Evolutionary conservation across 139 green algal species (phyloP).

Genomic region (Helicosporidium sp.): DNA sequence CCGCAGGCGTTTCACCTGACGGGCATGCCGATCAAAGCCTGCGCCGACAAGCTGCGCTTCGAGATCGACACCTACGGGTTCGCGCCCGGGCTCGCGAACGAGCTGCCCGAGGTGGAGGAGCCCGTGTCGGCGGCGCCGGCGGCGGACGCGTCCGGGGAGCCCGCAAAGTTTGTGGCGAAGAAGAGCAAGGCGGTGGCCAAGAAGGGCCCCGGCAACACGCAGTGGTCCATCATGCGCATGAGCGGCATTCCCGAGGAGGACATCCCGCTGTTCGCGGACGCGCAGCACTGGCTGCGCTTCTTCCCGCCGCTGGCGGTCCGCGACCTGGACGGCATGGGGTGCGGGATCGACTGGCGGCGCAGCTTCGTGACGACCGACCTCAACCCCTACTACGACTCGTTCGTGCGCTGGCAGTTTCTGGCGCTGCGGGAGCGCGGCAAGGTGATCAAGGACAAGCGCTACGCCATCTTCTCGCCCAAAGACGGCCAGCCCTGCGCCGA

Average conservation of each 20-base stretch:
- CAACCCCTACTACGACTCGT: conserved; percentile 96
- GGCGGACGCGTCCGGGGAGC: conserved; percentile 23
- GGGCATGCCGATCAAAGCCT: conserved; percentile 99
- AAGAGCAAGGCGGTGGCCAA: conserved; percentile 81
- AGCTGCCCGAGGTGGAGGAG: conserved; percentile 7
- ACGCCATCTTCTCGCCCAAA: conserved; percentile 79
- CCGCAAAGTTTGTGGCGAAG: conserved; percentile 78
- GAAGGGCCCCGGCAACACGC: conserved; percentile 44
- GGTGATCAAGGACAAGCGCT: conserved; percentile 89
- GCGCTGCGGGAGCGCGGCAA: conserved; percentile 53
- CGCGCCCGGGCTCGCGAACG: conserved; percentile 53
- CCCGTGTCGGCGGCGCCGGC: conserved; percentile 7
- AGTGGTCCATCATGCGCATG: conserved; percentile 85
- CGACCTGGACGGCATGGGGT: conserved; percentile 82
- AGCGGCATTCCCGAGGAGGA: conserved; percentile 69
- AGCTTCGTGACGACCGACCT: conserved; percentile 95
- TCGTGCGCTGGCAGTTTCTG: conserved; percentile 89
- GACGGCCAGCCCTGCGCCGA: conserved; percentile 90
- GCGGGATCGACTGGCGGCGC: conserved; percentile 88
- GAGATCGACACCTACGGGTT: conserved; percentile 70
- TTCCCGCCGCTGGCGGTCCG: conserved; percentile 75
- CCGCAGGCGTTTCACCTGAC: conserved; percentile 96
- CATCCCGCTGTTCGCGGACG: conserved; percentile 41
- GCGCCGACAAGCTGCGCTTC: conserved; percentile 71
- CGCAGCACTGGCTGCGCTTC: conserved; percentile 76